These are phyloP conservation scores for Xylaria sp. DNA, from an alignment of 2,329 filamentous ascomycete genomes.

Conservation along the genomic window DNA sequence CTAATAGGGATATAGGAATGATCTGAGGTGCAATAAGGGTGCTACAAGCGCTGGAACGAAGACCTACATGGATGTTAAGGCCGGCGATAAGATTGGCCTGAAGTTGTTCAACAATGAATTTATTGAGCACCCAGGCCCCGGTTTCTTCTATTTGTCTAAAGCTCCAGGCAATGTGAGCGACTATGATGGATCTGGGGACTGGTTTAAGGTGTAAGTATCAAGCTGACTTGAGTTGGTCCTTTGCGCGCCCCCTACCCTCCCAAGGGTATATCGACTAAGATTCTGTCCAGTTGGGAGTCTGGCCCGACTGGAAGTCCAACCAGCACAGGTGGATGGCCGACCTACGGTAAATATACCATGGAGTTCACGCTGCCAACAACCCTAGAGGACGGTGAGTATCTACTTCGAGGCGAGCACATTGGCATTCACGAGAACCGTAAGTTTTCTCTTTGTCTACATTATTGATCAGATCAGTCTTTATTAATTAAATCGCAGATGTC, in stretches of 20 bases:
- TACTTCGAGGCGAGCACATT: conserved; percentile 58
- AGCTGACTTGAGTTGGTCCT: neutral
- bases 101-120: conserved; percentile 61
- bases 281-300: conserved; percentile 42
- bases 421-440: conserved; percentile 54
- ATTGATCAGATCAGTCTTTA: conserved; percentile 5
- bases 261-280: conserved; percentile 10
- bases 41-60: conserved; percentile 52
- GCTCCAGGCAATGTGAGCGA: conserved; percentile 54
- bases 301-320: conserved; percentile 45
- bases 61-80: conserved; percentile 55
- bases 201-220: conserved; percentile 52
- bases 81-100: conserved; percentile 61
- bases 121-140: conserved; percentile 58
- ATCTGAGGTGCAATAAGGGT: conserved; percentile 57
- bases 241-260: too few relatives aligned
- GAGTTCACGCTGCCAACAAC: conserved; percentile 55
- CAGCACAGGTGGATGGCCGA: conserved; percentile 44
- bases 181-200: conserved; percentile 58
- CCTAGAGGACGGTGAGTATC: conserved; percentile 56
- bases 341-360: conserved; percentile 53
- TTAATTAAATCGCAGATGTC: conserved; percentile 41
- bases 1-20: conserved; percentile 38
- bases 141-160: conserved; percentile 56
- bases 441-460: conserved; percentile 1